Evolutionary conservation across 805 yeast genomes (phyloP), one percentile per base, ranked within the genome.

Genomic region (Candida qinlingensis): DNA sequence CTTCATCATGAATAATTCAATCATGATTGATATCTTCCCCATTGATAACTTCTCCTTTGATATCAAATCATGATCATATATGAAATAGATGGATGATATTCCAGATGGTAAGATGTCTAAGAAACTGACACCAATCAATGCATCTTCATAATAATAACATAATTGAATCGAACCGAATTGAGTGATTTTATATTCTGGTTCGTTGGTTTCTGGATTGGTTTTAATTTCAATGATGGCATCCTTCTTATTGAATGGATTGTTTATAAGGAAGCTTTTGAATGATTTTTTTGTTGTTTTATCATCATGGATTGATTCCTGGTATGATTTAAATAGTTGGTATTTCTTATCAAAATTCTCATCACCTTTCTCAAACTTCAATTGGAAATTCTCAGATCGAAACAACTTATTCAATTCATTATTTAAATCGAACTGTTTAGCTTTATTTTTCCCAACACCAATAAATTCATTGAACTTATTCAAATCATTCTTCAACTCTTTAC

Each of bases 81-180:
- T 80, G 61, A 91, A 86, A 62, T 91, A 90, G 1, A 91, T 91
- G 0, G 96, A 82, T 0, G 96, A 88, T 0, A 91, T 63, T 0
- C 87, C 85, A 28, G 78, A 64, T 0, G 96, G 96, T 34, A 91
- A 64, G 25, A 90, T 68, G 64, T 90, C 97, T 31, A 85, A 60
- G 1, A 90, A 87, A 0, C 87, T 87, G 35, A 90, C 67, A 1
- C 92, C 96, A 38, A 87, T 77, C 25, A 90, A 69, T 52, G 75
- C 72, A 4, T 65, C 80, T 41, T 86, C 77, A 13, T 75, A 62
- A 57, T 84, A 87, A 60, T 88, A 90, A 61, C 87, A 77, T 59
- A 88, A 95, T 63, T 90, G 97, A 3, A 77, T 73, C 1, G 89
- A 87, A 3, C 92, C 96, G 7, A 66, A 52, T 43, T 62, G 41